Evolutionary conservation across 345 rosid species (phyloP).

Genomic region (Ricinus communis): DNA sequence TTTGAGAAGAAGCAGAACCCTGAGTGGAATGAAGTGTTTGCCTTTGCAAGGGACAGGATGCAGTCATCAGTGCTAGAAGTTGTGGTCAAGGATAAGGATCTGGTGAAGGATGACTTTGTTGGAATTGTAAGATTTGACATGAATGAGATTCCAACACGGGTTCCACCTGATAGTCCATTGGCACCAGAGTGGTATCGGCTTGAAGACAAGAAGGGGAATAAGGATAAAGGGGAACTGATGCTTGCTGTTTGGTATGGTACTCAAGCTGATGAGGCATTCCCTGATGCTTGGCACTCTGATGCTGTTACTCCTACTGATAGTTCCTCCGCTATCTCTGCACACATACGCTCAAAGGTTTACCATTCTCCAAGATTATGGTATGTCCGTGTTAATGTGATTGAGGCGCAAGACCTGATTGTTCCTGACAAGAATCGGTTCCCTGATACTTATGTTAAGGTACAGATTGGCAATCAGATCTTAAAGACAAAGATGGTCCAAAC

Average conservation of each 20-base stretch:
- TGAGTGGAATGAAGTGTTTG: conserved; percentile 36
- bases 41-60: conserved; percentile 33
- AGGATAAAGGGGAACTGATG: conserved; percentile 29
- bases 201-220: conserved; percentile 35
- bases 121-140: conserved; percentile 31
- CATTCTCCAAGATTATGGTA: conserved; percentile 37
- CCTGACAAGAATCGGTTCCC: conserved; percentile 26
- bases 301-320: conserved; percentile 23
- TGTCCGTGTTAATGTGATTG: conserved; percentile 32
- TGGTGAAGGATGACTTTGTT: conserved; percentile 30
- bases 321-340: conserved; percentile 15
- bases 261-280: conserved; percentile 37
- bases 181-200: conserved; percentile 37
- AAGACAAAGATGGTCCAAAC: conserved; percentile 26
- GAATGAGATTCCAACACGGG: conserved; percentile 31
- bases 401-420: conserved; percentile 30
- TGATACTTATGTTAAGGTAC: conserved; percentile 28
- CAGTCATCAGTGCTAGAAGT: conserved; percentile 34
- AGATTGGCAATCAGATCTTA: conserved; percentile 29
- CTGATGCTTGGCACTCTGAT: conserved; percentile 38
- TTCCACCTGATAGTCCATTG: conserved; percentile 37
- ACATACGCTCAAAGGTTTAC: conserved; percentile 29
- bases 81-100: conserved; percentile 31
- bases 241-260: conserved; percentile 37
- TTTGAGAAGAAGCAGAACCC: conserved; percentile 30